Percentiles rank a stretch among this genome's conserved stretches.
Evolutionary conservation across 2,329 filamentous ascomycete species (phyloP).

Genomic region (Sporothrix protearum): DNA sequence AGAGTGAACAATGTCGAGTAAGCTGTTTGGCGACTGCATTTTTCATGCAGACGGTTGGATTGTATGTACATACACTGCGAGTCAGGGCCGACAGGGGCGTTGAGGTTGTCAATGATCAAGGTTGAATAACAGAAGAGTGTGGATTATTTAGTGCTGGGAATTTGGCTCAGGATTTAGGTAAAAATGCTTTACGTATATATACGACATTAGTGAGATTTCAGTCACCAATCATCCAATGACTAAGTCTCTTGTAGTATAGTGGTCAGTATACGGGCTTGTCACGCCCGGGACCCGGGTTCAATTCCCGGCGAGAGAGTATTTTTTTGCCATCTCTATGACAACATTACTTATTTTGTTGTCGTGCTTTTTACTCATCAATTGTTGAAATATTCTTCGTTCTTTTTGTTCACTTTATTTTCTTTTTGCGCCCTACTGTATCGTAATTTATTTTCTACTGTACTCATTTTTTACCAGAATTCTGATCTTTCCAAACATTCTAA

Average conservation of each 20-base stretch:
- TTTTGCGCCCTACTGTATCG: too few relatives aligned
- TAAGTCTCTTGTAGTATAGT: constrained; percentile 28
- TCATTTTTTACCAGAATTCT: too few relatives aligned
- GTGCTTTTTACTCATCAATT: too few relatives aligned
- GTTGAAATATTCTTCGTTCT: neutral
- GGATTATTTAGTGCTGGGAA: neutral
- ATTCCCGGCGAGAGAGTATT: constrained; percentile 27
- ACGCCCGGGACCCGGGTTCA: constrained; percentile 29
- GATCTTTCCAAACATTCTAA: too few relatives aligned
- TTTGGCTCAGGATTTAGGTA: neutral
- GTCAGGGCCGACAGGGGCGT: too few relatives aligned
- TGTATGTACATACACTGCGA: too few relatives aligned
- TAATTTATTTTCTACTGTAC: too few relatives aligned
- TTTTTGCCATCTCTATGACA: constrained; percentile 9
- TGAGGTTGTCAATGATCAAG: neutral
- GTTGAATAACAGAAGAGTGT: too few relatives aligned
- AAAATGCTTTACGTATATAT: too few relatives aligned
- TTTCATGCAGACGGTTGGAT: neutral
- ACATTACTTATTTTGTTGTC: too few relatives aligned
- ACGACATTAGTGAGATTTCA: neutral
- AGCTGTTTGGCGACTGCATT: neutral
- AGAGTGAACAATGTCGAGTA: too few relatives aligned
- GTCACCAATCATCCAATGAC: constrained; percentile 6
- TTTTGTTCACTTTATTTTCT: neutral
- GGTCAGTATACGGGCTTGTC: constrained; percentile 30